Evolutionary conservation across 306 rosid genomes (phyloP), one percentile per base, ranked within the genome.

Genomic region (Sphenostylis stenocarpa): DNA sequence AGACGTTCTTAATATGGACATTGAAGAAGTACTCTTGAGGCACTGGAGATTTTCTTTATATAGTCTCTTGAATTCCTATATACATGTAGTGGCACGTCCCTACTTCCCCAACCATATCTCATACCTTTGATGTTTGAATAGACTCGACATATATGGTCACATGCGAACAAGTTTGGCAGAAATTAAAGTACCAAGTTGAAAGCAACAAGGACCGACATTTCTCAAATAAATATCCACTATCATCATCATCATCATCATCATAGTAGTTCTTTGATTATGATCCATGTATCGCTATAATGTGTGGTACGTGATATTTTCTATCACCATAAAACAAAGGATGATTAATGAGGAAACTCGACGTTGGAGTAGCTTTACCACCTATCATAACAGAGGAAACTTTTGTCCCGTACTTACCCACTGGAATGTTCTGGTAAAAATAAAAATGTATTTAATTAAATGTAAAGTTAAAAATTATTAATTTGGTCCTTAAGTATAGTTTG

Each of bases 151-250:
- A 34, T 7, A 62, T 62, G 13, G 31, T 45, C 72, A 52, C 13
- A 51, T 24, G 57, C 68, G 1, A 63, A 38, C 66, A 72, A 65
- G 75, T 65, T 80, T 72, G 84, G 79, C 70, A 43, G 69, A 34
- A 52, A 66, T 20, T 53, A 23, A 53, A 23, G 67, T 66, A 56
- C 62, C 80, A 23, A 43, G 31, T 43, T 10, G 49, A 65, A 41
- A 51, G 53, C 38, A 21, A 20, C 68, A 39, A 3, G n/a, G 15
- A 62, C 47, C 48, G 38, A 60, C 12, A 29, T 72, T 52, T 51
- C 71, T 61, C 24, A 12, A 62, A 19, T 20, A 41, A 41, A 55
- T 19, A 45, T 26, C 3, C 34, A 60, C 23, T 39, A 19, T 14
- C 64, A 57, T 57, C 2, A 2, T 39, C n/a, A n/a, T n/a, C n/a